Evolutionary conservation across 169 alveolate genomes (phyloP).

Genomic region (Plasmodium knowlesi): DNA sequence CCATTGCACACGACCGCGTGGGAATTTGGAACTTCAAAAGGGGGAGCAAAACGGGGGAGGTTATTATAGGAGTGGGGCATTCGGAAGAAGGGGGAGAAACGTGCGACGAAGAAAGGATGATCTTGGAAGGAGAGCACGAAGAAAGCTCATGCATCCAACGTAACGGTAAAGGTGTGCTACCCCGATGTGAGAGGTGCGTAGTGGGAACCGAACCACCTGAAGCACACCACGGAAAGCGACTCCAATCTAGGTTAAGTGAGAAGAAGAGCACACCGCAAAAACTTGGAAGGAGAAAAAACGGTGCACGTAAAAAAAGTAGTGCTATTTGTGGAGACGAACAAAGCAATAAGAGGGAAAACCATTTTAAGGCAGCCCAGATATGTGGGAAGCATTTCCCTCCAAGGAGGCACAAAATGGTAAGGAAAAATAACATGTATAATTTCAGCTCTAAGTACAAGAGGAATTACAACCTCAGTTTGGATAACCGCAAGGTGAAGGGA

Average conservation of each 20-base stretch:
- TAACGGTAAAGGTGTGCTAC: background rate
- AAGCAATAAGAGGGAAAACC: background rate
- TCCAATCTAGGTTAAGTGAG: background rate
- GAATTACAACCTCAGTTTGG: conserved; percentile 44
- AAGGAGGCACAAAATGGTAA: background rate
- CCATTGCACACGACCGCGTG: background rate
- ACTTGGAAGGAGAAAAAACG: background rate
- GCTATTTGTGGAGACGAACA: conserved; percentile 1
- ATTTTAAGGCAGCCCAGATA: background rate
- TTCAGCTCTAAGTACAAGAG: conserved; percentile 12
- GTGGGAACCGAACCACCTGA: background rate
- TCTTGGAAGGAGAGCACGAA: background rate
- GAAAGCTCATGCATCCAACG: background rate
- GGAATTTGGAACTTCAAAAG: background rate
- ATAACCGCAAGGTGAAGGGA: background rate
- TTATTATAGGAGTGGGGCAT: background rate
- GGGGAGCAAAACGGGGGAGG: background rate
- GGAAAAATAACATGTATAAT: conserved; percentile 7
- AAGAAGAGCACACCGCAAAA: background rate
- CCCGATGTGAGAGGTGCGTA: background rate
- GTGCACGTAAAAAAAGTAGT: background rate
- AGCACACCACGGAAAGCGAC: background rate
- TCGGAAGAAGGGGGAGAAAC: background rate
- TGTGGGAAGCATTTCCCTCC: background rate
- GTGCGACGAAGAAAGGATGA: background rate